Percentiles rank a stretch among this genome's conserved stretches.
These are phyloP conservation scores for Lactifluus subvellereus DNA, from an alignment of 768 basidiomycete genomes.

Conservation along the genomic window DNA sequence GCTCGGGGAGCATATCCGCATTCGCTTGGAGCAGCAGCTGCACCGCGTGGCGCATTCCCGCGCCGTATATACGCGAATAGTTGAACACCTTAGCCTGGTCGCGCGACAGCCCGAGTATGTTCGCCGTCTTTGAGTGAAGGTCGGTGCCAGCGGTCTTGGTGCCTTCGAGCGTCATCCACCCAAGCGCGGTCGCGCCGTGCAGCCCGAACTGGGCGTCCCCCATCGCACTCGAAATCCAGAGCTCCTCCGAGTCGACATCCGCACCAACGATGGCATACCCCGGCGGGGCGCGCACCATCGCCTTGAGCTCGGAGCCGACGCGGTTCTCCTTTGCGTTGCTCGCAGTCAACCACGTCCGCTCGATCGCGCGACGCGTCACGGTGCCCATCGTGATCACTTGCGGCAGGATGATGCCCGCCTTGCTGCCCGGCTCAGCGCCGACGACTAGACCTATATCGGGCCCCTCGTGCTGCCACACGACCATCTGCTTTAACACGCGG, in stretches of 20 bases:
- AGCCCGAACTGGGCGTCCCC: conserved; percentile 97
- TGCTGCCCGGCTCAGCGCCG: conserved; percentile 33
- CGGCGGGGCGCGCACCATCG: conserved; percentile 91
- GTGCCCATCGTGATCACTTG: conserved; percentile 99
- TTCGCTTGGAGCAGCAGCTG: conserved; percentile 83
- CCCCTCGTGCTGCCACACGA: conserved; percentile 66
- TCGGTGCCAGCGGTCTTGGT: conserved; percentile 94
- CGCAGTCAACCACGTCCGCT: conserved; percentile 97
- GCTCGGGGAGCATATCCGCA: conserved; percentile 65
- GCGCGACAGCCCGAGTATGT: conserved; percentile 85
- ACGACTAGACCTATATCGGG: conserved; percentile 47
- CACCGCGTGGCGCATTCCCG: conserved; percentile 90
- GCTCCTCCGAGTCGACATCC: conserved; percentile 97
- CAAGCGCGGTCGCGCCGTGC: conserved; percentile 93
- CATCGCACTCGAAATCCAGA: conserved; percentile 99
- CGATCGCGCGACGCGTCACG: conserved; percentile 94
- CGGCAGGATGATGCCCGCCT: conserved; percentile 89
- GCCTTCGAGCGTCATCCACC: conserved; percentile 99
- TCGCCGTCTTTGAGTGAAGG: conserved; percentile 93
- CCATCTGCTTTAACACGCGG: conserved; percentile 87
- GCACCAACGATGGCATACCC: conserved; percentile 96
- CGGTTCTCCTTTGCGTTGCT: conserved; percentile 97
- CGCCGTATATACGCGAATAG: conserved; percentile 98
- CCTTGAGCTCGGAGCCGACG: conserved; percentile 96
- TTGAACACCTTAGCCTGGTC: conserved; percentile 99